phyloP scores from a whole-genome alignment of 2,329 filamentous ascomycete genomes.

The Raffaelea ambrosiae region DNA sequence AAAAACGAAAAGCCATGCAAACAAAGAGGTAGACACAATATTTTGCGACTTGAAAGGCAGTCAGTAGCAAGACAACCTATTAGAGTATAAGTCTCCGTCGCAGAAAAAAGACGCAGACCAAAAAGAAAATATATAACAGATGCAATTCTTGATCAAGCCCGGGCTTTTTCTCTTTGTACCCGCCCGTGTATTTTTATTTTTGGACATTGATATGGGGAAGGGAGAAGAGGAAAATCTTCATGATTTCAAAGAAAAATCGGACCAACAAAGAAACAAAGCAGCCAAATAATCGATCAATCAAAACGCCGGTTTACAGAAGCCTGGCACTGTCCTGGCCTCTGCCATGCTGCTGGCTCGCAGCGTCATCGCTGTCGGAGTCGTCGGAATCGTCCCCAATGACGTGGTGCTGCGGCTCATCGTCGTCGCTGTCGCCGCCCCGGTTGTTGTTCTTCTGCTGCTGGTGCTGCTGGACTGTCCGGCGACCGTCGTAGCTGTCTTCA shows the following conservation, averaged over 20 bases:
- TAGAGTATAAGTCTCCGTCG: too few species aligned
- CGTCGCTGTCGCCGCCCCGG: constrained; percentile 9
- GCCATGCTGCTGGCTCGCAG: constrained; percentile 9
- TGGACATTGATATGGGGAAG: too few species aligned
- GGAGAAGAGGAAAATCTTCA: too few species aligned
- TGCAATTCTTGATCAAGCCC: too few species aligned
- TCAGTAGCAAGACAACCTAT: too few species aligned
- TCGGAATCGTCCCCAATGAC: constrained; percentile 41
- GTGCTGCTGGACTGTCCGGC: constrained; percentile 14
- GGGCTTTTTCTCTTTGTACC: too few species aligned
- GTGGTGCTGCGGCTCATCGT: constrained; percentile 35
- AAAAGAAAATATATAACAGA: too few species aligned
- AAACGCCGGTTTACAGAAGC: constrained; percentile 4
- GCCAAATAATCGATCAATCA: neutral
- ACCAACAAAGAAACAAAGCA: neutral
- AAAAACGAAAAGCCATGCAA: too few species aligned
- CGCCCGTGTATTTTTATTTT: too few species aligned
- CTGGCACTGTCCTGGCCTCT: constrained; percentile 3
- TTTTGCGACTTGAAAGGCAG: too few species aligned
- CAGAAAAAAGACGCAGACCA: too few species aligned
- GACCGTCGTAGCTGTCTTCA: constrained; percentile 26
- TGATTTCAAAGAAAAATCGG: neutral
- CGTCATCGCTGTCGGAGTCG: constrained; percentile 22
- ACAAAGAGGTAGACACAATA: too few species aligned
- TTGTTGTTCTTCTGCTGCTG: constrained; percentile 19